phyloP scores from a whole-genome alignment of 495 filamentous ascomycete genomes.

The Thozetella sp. region DNA sequence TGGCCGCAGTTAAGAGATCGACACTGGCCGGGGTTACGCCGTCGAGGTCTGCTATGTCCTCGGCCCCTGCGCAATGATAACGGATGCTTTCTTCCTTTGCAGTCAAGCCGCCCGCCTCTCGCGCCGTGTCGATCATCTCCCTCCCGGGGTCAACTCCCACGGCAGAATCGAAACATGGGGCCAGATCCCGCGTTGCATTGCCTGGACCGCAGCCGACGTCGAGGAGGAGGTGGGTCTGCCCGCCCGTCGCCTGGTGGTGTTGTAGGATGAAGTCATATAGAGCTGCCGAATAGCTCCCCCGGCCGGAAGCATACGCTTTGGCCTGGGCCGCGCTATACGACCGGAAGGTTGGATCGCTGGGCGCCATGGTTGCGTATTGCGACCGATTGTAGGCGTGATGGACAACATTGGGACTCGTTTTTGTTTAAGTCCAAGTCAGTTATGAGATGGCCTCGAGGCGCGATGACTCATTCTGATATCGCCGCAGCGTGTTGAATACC shows the following conservation, averaged over 20 bases:
- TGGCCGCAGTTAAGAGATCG: conserved; percentile 49
- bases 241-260: not conserved
- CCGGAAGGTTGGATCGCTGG: not conserved
- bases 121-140: conserved; percentile 51
- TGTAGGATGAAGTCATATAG: not conserved
- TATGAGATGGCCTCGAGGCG: too few relatives aligned
- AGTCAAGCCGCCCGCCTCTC: conserved; percentile 28
- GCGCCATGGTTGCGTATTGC: too few relatives aligned
- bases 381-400: too few relatives aligned
- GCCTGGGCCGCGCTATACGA: not conserved
- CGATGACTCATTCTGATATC: too few relatives aligned
- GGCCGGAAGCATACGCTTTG: not conserved
- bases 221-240: conserved; percentile 21
- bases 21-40: conserved; percentile 33
- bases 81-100: conserved; percentile 1
- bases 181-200: conserved; percentile 32
- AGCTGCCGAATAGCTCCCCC: not conserved
- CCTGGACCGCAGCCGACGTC: conserved; percentile 58
- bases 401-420: too few relatives aligned
- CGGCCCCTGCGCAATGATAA: not conserved
- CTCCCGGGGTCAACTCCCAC: conserved; percentile 49
- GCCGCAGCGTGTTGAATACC: too few relatives aligned
- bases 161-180: conserved; percentile 32
- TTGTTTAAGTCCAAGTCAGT: too few relatives aligned
- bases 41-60: conserved; percentile 16